Conservation (phyloP, 192 early-diverging fungal genomes). For the Backusella tuberculispora region DNA sequence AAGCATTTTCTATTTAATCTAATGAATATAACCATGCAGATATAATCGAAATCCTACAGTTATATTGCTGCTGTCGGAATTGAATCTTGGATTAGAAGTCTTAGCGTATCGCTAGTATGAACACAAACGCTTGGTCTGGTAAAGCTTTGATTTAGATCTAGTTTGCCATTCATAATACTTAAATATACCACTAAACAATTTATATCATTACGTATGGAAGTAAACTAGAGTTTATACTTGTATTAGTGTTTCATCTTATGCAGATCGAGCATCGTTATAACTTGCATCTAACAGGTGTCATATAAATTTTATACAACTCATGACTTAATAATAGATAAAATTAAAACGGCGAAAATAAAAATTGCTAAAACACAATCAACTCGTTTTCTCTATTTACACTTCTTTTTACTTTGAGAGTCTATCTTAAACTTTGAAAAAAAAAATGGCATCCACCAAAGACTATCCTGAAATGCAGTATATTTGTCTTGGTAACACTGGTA, state of each 20-base stretch:
- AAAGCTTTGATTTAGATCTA: no score
- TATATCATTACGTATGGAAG: no score
- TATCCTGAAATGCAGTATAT: not conserved
- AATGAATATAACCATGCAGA: no score
- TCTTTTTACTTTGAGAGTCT: not conserved
- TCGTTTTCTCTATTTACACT: not conserved
- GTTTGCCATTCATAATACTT: no score
- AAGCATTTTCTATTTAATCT: no score
- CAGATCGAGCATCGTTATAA: not conserved
- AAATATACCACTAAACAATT: no score
- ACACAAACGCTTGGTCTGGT: no score
- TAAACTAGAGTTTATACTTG: not conserved
- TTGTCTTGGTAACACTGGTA: slow-evolving; percentile 15
- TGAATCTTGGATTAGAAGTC: no score
- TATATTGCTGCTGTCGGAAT: no score
- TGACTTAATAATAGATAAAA: not conserved
- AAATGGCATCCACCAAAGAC: not conserved
- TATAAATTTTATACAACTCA: not conserved
- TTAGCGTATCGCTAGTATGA: no score
- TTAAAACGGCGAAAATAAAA: not conserved
- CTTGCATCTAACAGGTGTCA: not conserved
- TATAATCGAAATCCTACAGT: no score
- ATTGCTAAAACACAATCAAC: not conserved
- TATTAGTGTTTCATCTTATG: not conserved
- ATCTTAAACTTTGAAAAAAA: not conserved